Evolutionary conservation across 148 eudicot species (phyloP).

Genomic region (Cornus florida): DNA sequence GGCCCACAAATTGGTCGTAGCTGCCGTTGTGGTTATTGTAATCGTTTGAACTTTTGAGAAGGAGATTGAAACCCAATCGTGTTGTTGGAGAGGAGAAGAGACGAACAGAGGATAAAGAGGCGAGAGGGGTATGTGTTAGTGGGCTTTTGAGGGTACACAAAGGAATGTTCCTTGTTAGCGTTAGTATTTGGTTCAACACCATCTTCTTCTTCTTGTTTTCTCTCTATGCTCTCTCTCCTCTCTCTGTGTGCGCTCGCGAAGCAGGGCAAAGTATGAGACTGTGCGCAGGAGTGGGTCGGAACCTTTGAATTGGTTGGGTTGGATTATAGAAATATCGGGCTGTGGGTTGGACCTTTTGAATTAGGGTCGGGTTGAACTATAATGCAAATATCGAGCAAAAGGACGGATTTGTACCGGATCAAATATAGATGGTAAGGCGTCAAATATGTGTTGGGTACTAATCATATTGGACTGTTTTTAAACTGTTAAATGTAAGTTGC

Average conservation of each 20-base stretch:
- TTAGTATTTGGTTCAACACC: constrained; percentile 19
- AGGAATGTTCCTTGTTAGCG: constrained; percentile 6
- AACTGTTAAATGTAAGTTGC: too few species aligned
- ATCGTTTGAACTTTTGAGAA: constrained; percentile 31
- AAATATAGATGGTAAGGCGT: too few species aligned
- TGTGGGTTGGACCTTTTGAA: too few species aligned
- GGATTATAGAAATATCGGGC: too few species aligned
- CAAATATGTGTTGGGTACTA: too few species aligned
- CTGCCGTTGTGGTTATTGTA: constrained; percentile 24
- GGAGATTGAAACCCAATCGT: background rate
- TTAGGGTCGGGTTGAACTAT: too few species aligned
- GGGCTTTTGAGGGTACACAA: constrained; percentile 11
- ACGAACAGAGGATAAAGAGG: background rate
- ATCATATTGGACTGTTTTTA: too few species aligned
- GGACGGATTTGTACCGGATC: too few species aligned
- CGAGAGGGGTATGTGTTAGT: background rate
- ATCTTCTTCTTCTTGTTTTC: background rate
- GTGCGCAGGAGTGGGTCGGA: background rate
- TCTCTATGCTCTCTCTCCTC: background rate
- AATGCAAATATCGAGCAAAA: too few species aligned
- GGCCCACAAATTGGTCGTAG: constrained; percentile 11
- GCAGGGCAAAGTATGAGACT: background rate
- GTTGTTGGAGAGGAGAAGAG: constrained; percentile 16
- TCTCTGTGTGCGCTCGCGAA: background rate
- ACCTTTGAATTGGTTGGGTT: too few species aligned